Percentiles rank a stretch among this genome's conserved stretches.
These are phyloP conservation scores for Chalara sp. DNA, from an alignment of 2,329 filamentous ascomycete genomes.

Conservation along the genomic window DNA sequence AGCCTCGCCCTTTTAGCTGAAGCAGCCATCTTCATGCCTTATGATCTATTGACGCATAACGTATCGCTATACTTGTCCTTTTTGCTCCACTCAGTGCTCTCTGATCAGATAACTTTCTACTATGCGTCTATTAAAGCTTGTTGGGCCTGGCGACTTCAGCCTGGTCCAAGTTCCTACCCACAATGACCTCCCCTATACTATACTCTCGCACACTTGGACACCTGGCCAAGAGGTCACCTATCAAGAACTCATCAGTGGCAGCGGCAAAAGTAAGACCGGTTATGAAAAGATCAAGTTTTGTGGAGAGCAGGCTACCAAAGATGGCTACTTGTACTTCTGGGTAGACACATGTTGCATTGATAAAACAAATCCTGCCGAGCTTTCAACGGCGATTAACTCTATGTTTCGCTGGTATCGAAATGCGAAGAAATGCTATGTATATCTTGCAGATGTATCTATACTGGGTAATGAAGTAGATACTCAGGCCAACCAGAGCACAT, in stretches of 20 bases:
- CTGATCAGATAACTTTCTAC: not conserved
- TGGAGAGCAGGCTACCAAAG: not conserved
- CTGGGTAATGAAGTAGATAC: not conserved
- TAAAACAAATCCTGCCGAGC: slow-evolving; percentile 1
- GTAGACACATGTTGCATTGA: slow-evolving; percentile 1
- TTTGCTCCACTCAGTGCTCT: not conserved
- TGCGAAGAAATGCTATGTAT: slow-evolving; percentile 1
- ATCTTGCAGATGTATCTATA: not conserved
- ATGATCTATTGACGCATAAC: not conserved
- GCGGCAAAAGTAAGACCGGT: not conserved
- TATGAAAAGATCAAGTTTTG: not conserved
- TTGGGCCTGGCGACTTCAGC: not conserved
- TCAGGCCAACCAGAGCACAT: slow-evolving; percentile 1
- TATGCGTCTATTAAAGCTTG: not conserved
- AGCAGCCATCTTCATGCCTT: not conserved
- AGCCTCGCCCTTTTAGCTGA: not conserved
- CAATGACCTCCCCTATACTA: not conserved
- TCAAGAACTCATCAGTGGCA: not conserved
- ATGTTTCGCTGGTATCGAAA: not conserved
- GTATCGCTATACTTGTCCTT: not conserved
- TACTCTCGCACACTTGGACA: slow-evolving; percentile 1
- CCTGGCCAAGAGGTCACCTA: not conserved
- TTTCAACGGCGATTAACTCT: not conserved
- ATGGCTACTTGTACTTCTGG: slow-evolving; percentile 1
- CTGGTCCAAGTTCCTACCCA: not conserved